Percentiles rank a stretch among this genome's conserved stretches.
Conservation (phyloP, 805 yeast species). For the Nakazawaea anatomiae region DNA sequence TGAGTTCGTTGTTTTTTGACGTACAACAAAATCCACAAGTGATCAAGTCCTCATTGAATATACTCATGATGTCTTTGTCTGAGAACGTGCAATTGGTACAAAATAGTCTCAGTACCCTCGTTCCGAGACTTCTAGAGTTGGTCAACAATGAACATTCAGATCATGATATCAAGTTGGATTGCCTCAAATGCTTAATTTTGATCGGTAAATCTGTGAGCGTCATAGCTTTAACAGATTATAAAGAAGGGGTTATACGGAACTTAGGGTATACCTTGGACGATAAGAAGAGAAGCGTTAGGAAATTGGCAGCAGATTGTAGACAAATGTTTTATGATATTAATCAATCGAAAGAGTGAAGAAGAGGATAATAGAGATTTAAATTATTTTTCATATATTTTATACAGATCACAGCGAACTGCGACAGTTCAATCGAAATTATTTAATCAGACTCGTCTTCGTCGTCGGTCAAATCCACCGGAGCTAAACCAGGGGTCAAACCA, state of each 20-base stretch:
- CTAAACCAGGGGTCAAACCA: constrained; percentile 81
- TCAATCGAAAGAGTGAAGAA: constrained; percentile 9
- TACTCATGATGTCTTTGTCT: constrained; percentile 24
- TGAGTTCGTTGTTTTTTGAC: constrained; percentile 52
- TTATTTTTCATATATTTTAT: no score
- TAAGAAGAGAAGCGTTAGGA: constrained; percentile 66
- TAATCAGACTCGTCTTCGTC: constrained; percentile 26
- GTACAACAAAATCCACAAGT: constrained; percentile 12
- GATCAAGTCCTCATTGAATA: constrained; percentile 19
- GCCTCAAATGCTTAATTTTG: constrained; percentile 54
- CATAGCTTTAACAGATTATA: constrained; percentile 44
- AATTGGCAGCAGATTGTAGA: constrained; percentile 71
- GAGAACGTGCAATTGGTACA: constrained; percentile 32
- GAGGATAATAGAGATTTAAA: neutral
- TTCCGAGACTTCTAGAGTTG: constrained; percentile 46
- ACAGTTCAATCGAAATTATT: neutral
- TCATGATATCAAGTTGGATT: constrained; percentile 46
- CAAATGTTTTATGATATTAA: constrained; percentile 63
- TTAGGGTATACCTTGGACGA: constrained; percentile 62
- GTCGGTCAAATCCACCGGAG: constrained; percentile 68
- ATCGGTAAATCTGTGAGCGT: constrained; percentile 34
- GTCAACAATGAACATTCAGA: constrained; percentile 14
- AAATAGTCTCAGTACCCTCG: constrained; percentile 48
- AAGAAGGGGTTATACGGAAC: constrained; percentile 38
- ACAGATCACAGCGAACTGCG: no score